These are phyloP conservation scores for Mycena haematopus DNA, from an alignment of 768 basidiomycete species.

Conservation along the genomic window DNA sequence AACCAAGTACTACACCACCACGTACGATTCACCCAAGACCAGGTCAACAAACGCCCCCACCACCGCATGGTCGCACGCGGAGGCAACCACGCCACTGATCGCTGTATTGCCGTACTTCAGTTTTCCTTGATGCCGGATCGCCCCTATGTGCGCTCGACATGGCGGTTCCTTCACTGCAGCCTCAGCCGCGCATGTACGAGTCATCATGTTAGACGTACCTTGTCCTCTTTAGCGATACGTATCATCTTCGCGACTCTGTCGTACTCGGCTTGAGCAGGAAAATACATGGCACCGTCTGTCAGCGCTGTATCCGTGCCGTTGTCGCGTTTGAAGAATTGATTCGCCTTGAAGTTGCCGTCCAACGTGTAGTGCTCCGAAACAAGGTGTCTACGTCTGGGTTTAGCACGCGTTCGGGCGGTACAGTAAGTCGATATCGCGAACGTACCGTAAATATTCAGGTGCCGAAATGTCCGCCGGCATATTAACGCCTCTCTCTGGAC, in stretches of 20 bases:
- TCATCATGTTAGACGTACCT: neutral
- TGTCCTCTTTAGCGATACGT: neutral
- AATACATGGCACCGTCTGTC: conserved; percentile 10
- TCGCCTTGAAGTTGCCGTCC: neutral
- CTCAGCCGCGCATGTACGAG: neutral
- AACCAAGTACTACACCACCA: neutral
- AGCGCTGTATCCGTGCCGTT: conserved; percentile 3
- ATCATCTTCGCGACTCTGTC: neutral
- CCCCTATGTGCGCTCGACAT: conserved; percentile 10
- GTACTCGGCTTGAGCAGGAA: neutral
- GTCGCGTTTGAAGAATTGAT: conserved; percentile 1
- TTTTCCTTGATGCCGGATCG: conserved; percentile 12
- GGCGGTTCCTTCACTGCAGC: neutral
- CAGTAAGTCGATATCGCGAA: neutral
- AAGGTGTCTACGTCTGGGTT: neutral
- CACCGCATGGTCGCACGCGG: conserved; percentile 18
- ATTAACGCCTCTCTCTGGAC: neutral
- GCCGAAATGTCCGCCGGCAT: neutral
- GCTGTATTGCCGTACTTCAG: conserved; percentile 13
- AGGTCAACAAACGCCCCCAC: conserved; percentile 18
- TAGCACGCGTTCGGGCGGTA: neutral
- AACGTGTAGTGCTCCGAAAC: neutral
- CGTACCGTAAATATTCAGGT: neutral
- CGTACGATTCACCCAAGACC: conserved; percentile 17
- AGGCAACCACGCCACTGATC: neutral